A percentile compares a stretch with the other conserved stretches of the same genome.
These are phyloP conservation scores for Phyllosticta citrichinensis DNA, from an alignment of 2,329 filamentous ascomycete genomes.

Conservation along the genomic window DNA sequence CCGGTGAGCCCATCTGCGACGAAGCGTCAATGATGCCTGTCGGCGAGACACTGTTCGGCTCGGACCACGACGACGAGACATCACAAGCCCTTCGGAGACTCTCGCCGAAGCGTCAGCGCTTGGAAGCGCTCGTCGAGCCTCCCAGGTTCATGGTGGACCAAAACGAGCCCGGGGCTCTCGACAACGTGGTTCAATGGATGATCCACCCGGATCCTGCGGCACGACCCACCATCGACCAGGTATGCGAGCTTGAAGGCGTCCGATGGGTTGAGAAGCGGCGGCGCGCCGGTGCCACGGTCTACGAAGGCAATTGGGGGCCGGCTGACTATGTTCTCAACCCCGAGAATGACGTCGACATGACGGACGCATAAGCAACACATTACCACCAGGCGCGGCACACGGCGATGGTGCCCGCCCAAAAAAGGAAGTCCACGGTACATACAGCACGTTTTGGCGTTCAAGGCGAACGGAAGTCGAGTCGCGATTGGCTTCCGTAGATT, in stretches of 20 bases:
- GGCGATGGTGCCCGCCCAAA: neutral
- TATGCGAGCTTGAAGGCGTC: constrained; percentile 64
- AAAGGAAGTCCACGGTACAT: constrained; percentile 1
- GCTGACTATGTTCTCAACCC: constrained; percentile 51
- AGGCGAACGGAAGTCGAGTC: neutral
- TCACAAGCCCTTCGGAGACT: constrained; percentile 27
- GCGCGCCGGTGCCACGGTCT: constrained; percentile 84
- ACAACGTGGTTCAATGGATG: constrained; percentile 80
- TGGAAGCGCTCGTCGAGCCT: constrained; percentile 53
- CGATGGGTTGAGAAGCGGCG: constrained; percentile 70
- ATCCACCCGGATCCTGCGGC: constrained; percentile 63
- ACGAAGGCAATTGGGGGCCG: constrained; percentile 92
- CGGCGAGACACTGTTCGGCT: constrained; percentile 20
- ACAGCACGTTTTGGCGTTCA: constrained; percentile 2
- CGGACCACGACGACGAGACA: constrained; percentile 26
- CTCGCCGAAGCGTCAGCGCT: constrained; percentile 18
- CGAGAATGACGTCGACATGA: constrained; percentile 49
- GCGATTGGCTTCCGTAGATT: constrained; percentile 4
- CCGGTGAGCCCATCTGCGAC: constrained; percentile 48
- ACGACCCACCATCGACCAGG: constrained; percentile 63
- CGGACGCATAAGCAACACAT: constrained; percentile 35
- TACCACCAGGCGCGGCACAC: neutral
- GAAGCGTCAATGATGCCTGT: constrained; percentile 18
- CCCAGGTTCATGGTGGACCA: constrained; percentile 84
- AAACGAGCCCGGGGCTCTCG: constrained; percentile 62